phyloP scores from a whole-genome alignment of 140 eudicot species.

The Bidens hawaiensis region DNA sequence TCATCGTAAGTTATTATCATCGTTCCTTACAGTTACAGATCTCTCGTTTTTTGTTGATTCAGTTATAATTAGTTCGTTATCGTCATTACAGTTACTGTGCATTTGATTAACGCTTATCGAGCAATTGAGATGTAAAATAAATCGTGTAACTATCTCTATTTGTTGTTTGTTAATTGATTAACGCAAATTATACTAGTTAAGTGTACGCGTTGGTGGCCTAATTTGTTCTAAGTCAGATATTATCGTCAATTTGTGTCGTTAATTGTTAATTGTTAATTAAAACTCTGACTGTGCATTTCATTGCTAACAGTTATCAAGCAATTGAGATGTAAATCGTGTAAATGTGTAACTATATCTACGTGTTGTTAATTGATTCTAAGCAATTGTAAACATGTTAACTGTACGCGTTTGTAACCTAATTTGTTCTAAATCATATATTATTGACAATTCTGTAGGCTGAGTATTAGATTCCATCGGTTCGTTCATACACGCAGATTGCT shows the following conservation, averaged over 20 bases:
- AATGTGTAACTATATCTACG: neutral
- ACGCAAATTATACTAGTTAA: neutral
- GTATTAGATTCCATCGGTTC: neutral
- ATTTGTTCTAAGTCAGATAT: neutral
- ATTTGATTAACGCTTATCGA: neutral
- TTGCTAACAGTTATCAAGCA: neutral
- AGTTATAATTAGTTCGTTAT: too few relatives aligned
- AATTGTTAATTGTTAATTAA: neutral
- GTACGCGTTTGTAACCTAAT: neutral
- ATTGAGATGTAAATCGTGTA: neutral
- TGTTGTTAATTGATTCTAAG: slow-evolving; percentile 9
- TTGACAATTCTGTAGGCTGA: neutral
- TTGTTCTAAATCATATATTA: neutral
- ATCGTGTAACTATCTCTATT: neutral
- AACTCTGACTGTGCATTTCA: neutral
- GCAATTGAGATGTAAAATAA: neutral
- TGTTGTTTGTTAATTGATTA: neutral
- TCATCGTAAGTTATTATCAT: slow-evolving; percentile 35
- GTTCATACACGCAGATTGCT: slow-evolving; percentile 11
- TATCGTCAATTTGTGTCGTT: neutral
- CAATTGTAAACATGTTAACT: neutral
- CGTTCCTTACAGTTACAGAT: neutral
- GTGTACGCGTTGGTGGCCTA: neutral
- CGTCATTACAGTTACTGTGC: too few relatives aligned
- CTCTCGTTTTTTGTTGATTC: neutral